Base-by-base conservation (phyloP, 495 filamentous ascomycete genomes). In the Neurospora sp. region DNA sequence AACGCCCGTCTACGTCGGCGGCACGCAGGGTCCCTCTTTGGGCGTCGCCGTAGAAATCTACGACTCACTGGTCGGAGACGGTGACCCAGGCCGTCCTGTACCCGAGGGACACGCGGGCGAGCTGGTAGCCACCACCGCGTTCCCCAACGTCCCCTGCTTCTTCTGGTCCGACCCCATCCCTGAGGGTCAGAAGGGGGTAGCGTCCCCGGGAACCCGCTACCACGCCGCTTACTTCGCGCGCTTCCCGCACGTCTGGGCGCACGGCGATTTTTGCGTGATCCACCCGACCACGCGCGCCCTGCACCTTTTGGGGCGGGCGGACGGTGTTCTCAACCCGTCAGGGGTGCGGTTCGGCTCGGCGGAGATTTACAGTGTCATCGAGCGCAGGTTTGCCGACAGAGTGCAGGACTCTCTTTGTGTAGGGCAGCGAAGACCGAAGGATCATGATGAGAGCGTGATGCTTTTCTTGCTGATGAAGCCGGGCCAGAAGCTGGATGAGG, bases 291-390 rank as follows among this genome's bases (percentile, higher is more conserved):
- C 37, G 6, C 84, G 86, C 38, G 86, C 88, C 72, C 78, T 94
- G 16, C 80, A 87, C 39, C 91, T 95, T 78, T 87, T 92, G 59
- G 94, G 94, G 46, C 88, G 94, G 70, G 94, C 94, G 27, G 94
- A 98, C 77, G 94, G 94, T 5, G 93, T 97, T 48, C 83, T 98
- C 39, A 98, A 98, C 81, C 94, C 94, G 0, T 89, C 87, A 11
- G 94, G 94, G 0, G 93, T 98, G 11, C 84, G 94, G 41, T 98
- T 98, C 76, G 94, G 94, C 18, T 92, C 89, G 54, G 92, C 93
- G 7, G 92, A 95, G 80, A 90, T 95, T 66, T 95, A 95, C 81
- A 83, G 84, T 23, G 90, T 94, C 5, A 80, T 94, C 31, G 92
- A 95, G 79, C 83, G 85, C 69, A 79, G 87, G 71, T 93, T 94